Base-by-base conservation (phyloP, 768 basidiomycete species). In the Collybia mongolica region DNA sequence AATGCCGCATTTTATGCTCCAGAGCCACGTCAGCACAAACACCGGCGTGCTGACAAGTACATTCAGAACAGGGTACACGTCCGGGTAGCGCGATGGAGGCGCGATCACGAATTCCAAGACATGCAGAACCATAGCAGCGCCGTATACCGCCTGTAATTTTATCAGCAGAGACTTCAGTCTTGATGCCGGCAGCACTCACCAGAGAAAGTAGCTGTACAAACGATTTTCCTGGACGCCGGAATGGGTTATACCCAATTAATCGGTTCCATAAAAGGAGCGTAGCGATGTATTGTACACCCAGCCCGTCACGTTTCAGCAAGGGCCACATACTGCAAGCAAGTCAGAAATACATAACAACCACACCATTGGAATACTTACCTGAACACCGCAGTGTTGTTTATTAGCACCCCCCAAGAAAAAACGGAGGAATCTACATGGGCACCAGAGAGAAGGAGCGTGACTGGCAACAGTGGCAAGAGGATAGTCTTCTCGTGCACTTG, bases 401-500 rank as follows among this genome's bases (percentile, higher is more conserved):
- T 77, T 32, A 93, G 66, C 2, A 79, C 79, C 2, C 86, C 87
- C 75, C 88, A 83, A 48, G 82, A 80, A 71, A 84, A 91, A 5
- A 77, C 71, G 1, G 80, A 67, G 24, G 85, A 83, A 51, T 79
- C 76, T 2, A 74, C 57, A n/a, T 69, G 68, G 0, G 79, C 73
- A 40, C 71, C 76, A 4, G 74, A 86, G 46, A 95, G 74, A 14
- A 95, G 73, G 15, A 98, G 73, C 0, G 86, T 90, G 23, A 94
- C 72, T 0, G 95, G 95, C 55, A 98, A 66, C 18, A 98, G 73
- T 2, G 94, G 93, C 1, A 98, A 62, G 15, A 97, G 64, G 36
- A 98, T 90, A 2, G 88, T 86, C 74, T 97, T 98, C 67, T 98
- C 95, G 66, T 97, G 95, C 35, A 95, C 94, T 61, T 97, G 94